Evolutionary conservation across 306 rosid species (phyloP), one percentile per base, ranked within the genome.

Genomic region (Acacia melanoxylon): DNA sequence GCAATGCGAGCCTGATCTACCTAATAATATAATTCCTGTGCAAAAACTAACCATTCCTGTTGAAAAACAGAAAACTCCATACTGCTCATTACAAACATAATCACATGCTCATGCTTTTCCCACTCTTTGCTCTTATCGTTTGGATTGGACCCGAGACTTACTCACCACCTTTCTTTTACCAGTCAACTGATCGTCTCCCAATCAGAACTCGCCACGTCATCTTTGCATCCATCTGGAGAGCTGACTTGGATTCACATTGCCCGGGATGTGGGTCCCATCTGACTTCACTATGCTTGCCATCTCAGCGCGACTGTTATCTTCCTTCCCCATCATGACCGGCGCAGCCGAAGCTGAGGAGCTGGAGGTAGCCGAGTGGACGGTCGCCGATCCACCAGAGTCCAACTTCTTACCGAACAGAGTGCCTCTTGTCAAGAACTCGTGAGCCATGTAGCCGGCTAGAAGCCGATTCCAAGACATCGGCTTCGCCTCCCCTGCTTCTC

Each of bases 391-490:
- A 16, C 16, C 24, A 42, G 76, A 5, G 8, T 46, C 61, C 6
- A 48, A 27, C 61, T 48, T 72, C 62, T 72, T 42, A 24, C 76
- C 76, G 1, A 72, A 25, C 35, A 48, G 22, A 72, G 76, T 72
- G 3, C 76, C 76, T 20, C 33, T 46, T 27, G 42, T 72, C 12
- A 72, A 29, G 42, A 72, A 72, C 44, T 72, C 76, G 62, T 72
- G 75, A 45, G 75, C 75, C 58, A 71, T 44, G 75, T 71, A 71
- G 37, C 75, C 75, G 22, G 75, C 75, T 24, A 71, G 75, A 14
- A 71, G 58, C 37, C 37, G 58, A 42, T 71, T 71, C 37, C n/a
- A 25, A 9, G 56, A 12, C 58, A 45, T 24, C 24, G 13, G 22
- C 56, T 42, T 24, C 58, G 4, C 6, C 56, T 42, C 56, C 37